Evolutionary conservation across 2,329 filamentous ascomycete genomes (phyloP).

Genomic region (Didymella pomorum): DNA sequence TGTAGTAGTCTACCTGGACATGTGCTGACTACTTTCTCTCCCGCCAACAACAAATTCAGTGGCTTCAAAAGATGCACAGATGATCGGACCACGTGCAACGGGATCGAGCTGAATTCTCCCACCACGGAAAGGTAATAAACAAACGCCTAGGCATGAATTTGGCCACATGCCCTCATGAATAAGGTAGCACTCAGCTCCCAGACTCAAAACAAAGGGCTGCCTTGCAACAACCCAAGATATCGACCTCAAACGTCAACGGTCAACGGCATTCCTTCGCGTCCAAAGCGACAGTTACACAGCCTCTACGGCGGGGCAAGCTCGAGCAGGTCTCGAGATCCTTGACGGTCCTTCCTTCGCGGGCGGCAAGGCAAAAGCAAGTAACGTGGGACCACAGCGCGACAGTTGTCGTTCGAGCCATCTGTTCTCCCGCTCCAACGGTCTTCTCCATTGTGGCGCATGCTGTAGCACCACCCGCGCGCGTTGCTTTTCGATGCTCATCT

Average conservation of each 20-base stretch:
- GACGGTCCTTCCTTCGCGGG: conserved; percentile 8
- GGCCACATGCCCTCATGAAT: conserved; percentile 18
- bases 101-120: conserved; percentile 6
- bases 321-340: conserved; percentile 10
- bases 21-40: conserved; percentile 13
- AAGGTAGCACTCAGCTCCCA: not conserved
- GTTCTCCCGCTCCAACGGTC: conserved; percentile 23
- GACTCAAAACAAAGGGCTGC: conserved; percentile 6
- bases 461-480: conserved; percentile 22
- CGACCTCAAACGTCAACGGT: not conserved
- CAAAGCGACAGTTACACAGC: conserved; percentile 13
- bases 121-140: not conserved
- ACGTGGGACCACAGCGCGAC: conserved; percentile 17
- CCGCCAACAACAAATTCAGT: conserved; percentile 5
- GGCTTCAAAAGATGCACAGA: conserved; percentile 16
- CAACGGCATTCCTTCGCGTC: not conserved
- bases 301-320: conserved; percentile 14
- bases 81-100: conserved; percentile 31
- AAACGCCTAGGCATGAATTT: conserved; percentile 5
- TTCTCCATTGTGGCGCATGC: conserved; percentile 18
- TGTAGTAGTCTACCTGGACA: conserved; percentile 1
- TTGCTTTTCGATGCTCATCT: conserved; percentile 19
- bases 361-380: conserved; percentile 26
- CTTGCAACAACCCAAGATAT: not conserved
- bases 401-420: conserved; percentile 28